phyloP scores from a whole-genome alignment of 2,329 filamentous ascomycete species.

The Chaetomium sp. region DNA sequence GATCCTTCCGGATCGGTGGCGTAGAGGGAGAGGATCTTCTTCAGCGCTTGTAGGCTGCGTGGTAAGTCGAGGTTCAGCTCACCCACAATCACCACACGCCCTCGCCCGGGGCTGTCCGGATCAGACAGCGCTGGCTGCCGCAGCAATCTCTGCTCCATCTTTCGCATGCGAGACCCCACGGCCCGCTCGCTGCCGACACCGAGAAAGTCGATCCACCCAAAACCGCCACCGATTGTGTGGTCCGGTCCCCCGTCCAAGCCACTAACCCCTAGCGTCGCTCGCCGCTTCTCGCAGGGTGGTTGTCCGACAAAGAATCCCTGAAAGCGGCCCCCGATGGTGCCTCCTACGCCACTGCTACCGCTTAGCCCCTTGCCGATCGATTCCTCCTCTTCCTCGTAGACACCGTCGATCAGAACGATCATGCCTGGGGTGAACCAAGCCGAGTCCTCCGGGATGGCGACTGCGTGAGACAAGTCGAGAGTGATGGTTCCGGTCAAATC shows the following conservation, averaged over 20 bases:
- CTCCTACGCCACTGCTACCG: conserved; percentile 79
- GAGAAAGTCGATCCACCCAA: conserved; percentile 97
- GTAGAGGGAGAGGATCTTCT: conserved; percentile 76
- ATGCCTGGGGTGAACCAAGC: conserved; percentile 95
- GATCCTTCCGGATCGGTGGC: conserved; percentile 63
- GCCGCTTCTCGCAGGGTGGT: conserved; percentile 84
- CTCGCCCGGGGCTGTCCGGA: conserved; percentile 44
- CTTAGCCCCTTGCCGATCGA: conserved; percentile 70
- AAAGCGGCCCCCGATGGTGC: conserved; percentile 89
- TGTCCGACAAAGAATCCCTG: conserved; percentile 88
- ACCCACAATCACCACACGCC: conserved; percentile 73
- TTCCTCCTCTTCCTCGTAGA: conserved; percentile 92
- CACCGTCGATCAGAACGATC: conserved; percentile 91
- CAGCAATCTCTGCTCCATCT: conserved; percentile 71
- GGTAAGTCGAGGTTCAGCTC: conserved; percentile 87
- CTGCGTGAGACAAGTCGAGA: conserved; percentile 78
- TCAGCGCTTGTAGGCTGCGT: conserved; percentile 76
- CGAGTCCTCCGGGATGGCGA: conserved; percentile 79
- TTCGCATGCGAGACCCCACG: conserved; percentile 78
- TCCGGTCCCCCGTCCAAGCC: conserved; percentile 59
- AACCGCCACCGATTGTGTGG: conserved; percentile 73
- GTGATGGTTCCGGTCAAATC: conserved; percentile 87
- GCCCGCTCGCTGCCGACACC: conserved; percentile 89
- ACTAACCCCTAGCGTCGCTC: conserved; percentile 73
- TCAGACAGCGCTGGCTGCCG: conserved; percentile 41